Percentiles rank a stretch among this genome's conserved stretches.
Conservation (phyloP, 306 rosid species). For the Calophaca sinica region DNA sequence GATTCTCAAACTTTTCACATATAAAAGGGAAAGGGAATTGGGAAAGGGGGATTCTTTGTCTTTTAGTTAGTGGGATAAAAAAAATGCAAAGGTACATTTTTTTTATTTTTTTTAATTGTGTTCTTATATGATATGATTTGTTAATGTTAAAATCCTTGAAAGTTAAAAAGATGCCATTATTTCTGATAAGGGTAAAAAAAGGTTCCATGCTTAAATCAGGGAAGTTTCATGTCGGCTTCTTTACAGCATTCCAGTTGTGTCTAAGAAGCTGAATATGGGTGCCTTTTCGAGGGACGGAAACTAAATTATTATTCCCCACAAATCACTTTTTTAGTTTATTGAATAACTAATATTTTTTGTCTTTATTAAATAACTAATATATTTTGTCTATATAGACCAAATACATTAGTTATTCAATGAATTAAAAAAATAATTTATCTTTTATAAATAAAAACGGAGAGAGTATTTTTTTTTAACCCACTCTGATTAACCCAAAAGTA, state of each 20-base stretch:
- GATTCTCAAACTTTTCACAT: conserved; percentile 34
- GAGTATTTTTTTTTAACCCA: too few species aligned
- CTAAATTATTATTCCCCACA: too few species aligned
- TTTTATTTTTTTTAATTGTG: not conserved
- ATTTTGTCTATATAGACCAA: too few species aligned
- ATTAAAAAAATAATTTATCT: too few species aligned
- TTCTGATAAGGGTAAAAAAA: not conserved
- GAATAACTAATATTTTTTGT: too few species aligned
- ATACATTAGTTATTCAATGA: too few species aligned
- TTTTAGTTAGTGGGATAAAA: conserved; percentile 18
- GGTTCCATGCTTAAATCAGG: conserved; percentile 34
- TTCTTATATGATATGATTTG: conserved; percentile 6
- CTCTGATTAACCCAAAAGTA: too few species aligned
- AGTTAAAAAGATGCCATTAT: conserved; percentile 37
- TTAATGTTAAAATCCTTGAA: not conserved
- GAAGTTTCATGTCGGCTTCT: conserved; percentile 8
- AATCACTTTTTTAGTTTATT: too few species aligned
- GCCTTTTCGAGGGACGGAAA: too few species aligned
- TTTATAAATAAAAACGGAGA: too few species aligned
- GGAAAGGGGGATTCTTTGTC: conserved; percentile 25
- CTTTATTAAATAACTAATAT: too few species aligned
- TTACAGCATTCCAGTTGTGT: not conserved
- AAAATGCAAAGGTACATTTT: not conserved
- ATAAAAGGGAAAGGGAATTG: not conserved
- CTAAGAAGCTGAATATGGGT: too few species aligned